Evolutionary conservation across 2,329 filamentous ascomycete genomes (phyloP).

Genomic region (Blastomyces gilchristii): DNA sequence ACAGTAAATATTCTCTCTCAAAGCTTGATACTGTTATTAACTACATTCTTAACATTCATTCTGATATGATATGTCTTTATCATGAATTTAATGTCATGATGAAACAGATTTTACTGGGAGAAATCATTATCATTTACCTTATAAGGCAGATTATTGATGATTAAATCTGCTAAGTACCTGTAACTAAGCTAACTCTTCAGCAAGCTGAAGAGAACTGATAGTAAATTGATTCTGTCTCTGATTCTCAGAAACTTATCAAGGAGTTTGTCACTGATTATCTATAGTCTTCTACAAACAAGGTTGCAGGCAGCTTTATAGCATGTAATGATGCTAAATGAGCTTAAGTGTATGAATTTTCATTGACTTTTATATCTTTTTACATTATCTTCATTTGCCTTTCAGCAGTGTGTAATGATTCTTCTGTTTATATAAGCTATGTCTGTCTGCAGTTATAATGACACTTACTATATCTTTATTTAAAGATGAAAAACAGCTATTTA

Average conservation of each 20-base stretch:
- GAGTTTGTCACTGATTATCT: slow-evolving; percentile 2
- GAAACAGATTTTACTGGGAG: slow-evolving; percentile 8
- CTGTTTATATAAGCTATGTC: no score
- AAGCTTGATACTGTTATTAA: slow-evolving; percentile 10
- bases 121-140: not conserved
- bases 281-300: not conserved
- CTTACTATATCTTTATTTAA: not conserved
- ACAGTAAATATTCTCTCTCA: slow-evolving; percentile 7
- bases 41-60: slow-evolving; percentile 8
- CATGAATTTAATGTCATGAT: slow-evolving; percentile 5
- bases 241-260: slow-evolving; percentile 5
- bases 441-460: not conserved
- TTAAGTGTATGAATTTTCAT: slow-evolving; percentile 1
- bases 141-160: slow-evolving; percentile 8
- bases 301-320: slow-evolving; percentile 3
- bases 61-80: slow-evolving; percentile 9
- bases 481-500: not conserved
- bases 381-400: not conserved
- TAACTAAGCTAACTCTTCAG: slow-evolving; percentile 2
- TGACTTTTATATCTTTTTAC: not conserved
- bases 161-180: not conserved
- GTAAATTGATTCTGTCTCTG: slow-evolving; percentile 6
- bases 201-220: slow-evolving; percentile 7
- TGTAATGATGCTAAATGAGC: not conserved
- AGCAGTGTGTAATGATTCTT: no score